Evolutionary conservation across 352 stramenopile species (phyloP).

Genomic region (Globisporangium cederbergense): DNA sequence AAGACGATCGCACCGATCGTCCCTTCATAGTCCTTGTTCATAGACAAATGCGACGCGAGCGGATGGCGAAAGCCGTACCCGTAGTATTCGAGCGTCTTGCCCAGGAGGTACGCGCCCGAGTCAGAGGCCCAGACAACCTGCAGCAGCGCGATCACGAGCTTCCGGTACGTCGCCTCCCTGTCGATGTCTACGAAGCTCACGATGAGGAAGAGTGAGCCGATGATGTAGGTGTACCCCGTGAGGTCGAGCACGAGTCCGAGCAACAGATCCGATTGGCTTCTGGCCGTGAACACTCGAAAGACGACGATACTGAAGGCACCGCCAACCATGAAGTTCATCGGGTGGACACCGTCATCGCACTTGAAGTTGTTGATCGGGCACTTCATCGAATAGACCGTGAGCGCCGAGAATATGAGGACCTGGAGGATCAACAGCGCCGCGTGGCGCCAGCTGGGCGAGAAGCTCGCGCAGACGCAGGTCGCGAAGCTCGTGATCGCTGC

Average conservation of each 20-base stretch:
- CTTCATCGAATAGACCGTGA: slow-evolving; percentile 60
- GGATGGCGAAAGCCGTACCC: slow-evolving; percentile 79
- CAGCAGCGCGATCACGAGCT: slow-evolving; percentile 62
- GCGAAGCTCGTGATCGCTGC: slow-evolving; percentile 46
- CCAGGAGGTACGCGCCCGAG: slow-evolving; percentile 92
- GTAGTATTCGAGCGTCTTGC: slow-evolving; percentile 87
- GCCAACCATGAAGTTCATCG: slow-evolving; percentile 45
- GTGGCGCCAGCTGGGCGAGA: slow-evolving; percentile 63
- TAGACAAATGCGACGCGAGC: slow-evolving; percentile 86
- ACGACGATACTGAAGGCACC: slow-evolving; percentile 65
- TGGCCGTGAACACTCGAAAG: slow-evolving; percentile 31
- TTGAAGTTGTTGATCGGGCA: slow-evolving; percentile 73
- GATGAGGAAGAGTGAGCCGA: slow-evolving; percentile 55
- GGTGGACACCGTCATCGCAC: slow-evolving; percentile 41
- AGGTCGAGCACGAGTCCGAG: slow-evolving; percentile 60
- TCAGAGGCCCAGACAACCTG: slow-evolving; percentile 84
- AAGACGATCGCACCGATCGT: slow-evolving; percentile 85
- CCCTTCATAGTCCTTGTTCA: slow-evolving; percentile 96
- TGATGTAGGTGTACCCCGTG: slow-evolving; percentile 65
- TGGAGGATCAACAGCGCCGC: slow-evolving; percentile 56
- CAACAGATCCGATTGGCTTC: slow-evolving; percentile 71
- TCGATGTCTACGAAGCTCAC: slow-evolving; percentile 65
- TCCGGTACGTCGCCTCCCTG: slow-evolving; percentile 64
- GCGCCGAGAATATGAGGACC: slow-evolving; percentile 62
- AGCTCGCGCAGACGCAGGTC: slow-evolving; percentile 46